A percentile compares a stretch with the other conserved stretches of the same genome.
Evolutionary conservation across 768 basidiomycete genomes (phyloP).

Genomic region (Mycena sanguinolenta): DNA sequence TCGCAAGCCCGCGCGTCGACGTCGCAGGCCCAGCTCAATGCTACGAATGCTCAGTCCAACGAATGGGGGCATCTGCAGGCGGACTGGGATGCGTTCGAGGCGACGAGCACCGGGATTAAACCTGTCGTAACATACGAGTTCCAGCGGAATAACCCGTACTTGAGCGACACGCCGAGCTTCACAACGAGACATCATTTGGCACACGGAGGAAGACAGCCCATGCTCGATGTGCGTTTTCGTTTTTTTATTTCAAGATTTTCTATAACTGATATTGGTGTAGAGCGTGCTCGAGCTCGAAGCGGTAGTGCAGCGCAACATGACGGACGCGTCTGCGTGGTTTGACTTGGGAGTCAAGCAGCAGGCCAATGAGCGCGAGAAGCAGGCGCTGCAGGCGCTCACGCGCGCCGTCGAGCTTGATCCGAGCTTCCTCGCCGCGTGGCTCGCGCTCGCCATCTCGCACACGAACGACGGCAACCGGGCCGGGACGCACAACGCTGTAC

Average conservation of each 20-base stretch:
- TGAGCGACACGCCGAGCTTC: slow-evolving; percentile 64
- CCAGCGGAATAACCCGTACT: slow-evolving; percentile 83
- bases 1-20: slow-evolving; percentile 47
- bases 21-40: slow-evolving; percentile 30
- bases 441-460: slow-evolving; percentile 90
- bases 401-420: slow-evolving; percentile 88
- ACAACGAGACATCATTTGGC: slow-evolving; percentile 63
- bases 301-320: slow-evolving; percentile 82
- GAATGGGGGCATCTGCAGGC: slow-evolving; percentile 79
- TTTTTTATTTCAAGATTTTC: background rate
- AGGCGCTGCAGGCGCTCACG: slow-evolving; percentile 88
- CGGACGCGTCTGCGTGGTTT: slow-evolving; percentile 85
- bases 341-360: slow-evolving; percentile 97
- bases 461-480: slow-evolving; percentile 88
- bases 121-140: slow-evolving; percentile 75
- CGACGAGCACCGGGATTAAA: slow-evolving; percentile 74
- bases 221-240: slow-evolving; percentile 54
- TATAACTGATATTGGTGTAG: slow-evolving; percentile 43
- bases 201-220: slow-evolving; percentile 52
- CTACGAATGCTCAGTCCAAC: slow-evolving; percentile 17
- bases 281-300: slow-evolving; percentile 92
- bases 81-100: slow-evolving; percentile 89
- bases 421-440: slow-evolving; percentile 81
- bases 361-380: slow-evolving; percentile 94
- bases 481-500: slow-evolving; percentile 84